Conservation (phyloP, 23 red algal species). For the Chondrus crispus region DNA sequence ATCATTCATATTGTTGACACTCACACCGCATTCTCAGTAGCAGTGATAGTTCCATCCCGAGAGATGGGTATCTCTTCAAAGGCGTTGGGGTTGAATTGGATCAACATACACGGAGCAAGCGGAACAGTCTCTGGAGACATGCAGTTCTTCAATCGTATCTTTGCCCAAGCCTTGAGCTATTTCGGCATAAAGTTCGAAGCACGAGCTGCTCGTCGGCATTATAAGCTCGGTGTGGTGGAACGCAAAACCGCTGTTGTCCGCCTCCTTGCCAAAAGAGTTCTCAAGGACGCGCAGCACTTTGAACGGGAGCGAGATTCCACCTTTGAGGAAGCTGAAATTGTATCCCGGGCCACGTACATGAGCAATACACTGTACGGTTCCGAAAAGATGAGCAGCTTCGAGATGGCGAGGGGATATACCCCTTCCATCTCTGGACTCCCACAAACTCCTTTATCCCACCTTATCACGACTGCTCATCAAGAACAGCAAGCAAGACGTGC, state of each 20-base stretch:
- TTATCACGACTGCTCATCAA: background rate
- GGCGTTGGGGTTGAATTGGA: background rate
- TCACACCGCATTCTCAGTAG: background rate
- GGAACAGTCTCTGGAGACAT: background rate
- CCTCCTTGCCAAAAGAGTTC: background rate
- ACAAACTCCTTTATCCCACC: background rate
- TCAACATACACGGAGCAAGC: background rate
- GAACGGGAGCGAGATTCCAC: too few species aligned
- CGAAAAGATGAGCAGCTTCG: background rate
- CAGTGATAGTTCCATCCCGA: background rate
- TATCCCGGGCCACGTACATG: background rate
- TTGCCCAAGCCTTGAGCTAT: background rate
- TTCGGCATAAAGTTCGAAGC: conserved; percentile 5
- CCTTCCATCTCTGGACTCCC: background rate
- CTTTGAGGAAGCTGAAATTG: background rate
- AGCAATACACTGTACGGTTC: background rate
- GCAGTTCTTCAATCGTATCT: background rate
- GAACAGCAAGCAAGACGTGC: background rate
- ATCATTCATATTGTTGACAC: conserved; percentile 11
- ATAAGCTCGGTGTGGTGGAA: conserved; percentile 14
- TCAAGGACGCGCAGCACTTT: background rate
- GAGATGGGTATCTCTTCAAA: background rate
- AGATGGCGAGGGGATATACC: background rate
- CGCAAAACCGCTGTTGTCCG: background rate
- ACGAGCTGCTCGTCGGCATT: background rate